Conservation (phyloP, 176 grass and related monocot genomes). For the Areca catechu region DNA sequence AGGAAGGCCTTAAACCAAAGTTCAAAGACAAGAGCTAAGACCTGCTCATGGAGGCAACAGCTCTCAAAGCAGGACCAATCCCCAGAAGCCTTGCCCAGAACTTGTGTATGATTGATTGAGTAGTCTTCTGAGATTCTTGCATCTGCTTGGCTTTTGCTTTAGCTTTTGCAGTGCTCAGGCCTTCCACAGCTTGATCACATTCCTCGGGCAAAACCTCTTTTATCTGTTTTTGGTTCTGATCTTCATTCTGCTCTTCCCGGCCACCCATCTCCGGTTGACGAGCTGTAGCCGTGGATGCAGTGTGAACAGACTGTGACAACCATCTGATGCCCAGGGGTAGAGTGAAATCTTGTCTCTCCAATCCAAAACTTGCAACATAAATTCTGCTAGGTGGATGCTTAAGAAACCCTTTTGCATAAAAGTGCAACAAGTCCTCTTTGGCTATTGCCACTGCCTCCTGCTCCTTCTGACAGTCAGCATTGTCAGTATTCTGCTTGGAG, state of each 20-base stretch:
- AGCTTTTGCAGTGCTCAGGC: conserved; percentile 70
- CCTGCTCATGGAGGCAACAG: conserved; percentile 93
- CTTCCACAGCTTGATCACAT: conserved; percentile 91
- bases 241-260: conserved; percentile 32
- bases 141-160: conserved; percentile 70
- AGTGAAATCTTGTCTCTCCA: conserved; percentile 20
- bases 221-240: conserved; percentile 38
- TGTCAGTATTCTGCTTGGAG: background rate
- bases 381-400: background rate
- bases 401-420: conserved; percentile 6
- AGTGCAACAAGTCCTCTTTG: conserved; percentile 20
- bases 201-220: conserved; percentile 76
- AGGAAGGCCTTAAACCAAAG: conserved; percentile 3
- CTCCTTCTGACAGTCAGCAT: background rate
- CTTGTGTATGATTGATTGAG: conserved; percentile 42
- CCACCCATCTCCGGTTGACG: conserved; percentile 22
- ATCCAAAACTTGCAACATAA: conserved; percentile 2
- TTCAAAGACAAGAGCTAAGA: conserved; percentile 21
- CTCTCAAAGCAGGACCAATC: conserved; percentile 63
- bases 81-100: conserved; percentile 65
- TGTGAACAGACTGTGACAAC: conserved; percentile 37
- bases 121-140: conserved; percentile 53
- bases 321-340: conserved; percentile 50
- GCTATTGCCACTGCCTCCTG: background rate
- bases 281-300: conserved; percentile 30